These are phyloP conservation scores for Polysphondylium violaceum DNA, from an alignment of 78 protist genomes.

Conservation along the genomic window DNA sequence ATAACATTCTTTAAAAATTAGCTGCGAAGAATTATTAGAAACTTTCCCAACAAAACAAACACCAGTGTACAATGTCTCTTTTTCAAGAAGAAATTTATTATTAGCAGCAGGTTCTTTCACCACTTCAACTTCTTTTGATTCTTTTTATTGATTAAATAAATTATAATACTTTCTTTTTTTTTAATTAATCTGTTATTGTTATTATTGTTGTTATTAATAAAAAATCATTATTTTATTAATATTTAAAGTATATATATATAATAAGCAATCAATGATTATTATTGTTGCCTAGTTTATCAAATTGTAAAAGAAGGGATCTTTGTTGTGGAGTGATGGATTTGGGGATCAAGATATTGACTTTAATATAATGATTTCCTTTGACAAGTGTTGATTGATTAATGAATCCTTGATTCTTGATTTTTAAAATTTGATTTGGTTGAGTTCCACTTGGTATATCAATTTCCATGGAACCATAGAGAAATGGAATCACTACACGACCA, in stretches of 20 bases:
- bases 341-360: constrained; percentile 18
- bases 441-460: constrained; percentile 50
- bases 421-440: constrained; percentile 56
- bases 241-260: not conserved
- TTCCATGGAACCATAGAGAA: constrained; percentile 49
- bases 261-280: not conserved
- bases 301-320: not conserved
- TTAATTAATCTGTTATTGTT: too few species aligned
- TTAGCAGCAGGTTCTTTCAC: constrained; percentile 88
- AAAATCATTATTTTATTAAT: too few species aligned
- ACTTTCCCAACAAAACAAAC: constrained; percentile 90
- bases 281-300: not conserved
- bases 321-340: not conserved
- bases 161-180: too few species aligned
- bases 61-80: constrained; percentile 84
- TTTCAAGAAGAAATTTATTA: constrained; percentile 87
- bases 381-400: not conserved
- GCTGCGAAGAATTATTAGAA: constrained; percentile 52
- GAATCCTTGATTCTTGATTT: constrained; percentile 64
- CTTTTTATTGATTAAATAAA: too few species aligned
- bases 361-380: constrained; percentile 42
- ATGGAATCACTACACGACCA: constrained; percentile 25
- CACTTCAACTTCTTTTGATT: constrained; percentile 42
- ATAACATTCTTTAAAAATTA: not conserved
- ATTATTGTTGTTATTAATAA: too few species aligned